phyloP scores from a whole-genome alignment of 108 stramenopile genomes.

The Cyclotella kingstonii region DNA sequence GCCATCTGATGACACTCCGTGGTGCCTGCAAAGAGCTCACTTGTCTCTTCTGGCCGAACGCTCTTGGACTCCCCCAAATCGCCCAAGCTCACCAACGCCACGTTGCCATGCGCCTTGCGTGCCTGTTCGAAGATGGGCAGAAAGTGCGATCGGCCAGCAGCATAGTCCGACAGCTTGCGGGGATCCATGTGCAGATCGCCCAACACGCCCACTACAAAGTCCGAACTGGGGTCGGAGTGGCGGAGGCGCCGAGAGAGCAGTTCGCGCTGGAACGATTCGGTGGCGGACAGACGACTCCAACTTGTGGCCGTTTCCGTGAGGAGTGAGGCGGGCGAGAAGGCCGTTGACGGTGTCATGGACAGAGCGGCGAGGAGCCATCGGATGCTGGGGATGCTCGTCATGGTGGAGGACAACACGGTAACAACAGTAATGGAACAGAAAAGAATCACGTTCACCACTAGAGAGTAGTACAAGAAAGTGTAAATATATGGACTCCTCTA shows the following conservation, averaged over 20 bases:
- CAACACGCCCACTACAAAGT: conserved; percentile 57
- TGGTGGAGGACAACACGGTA: too few species aligned
- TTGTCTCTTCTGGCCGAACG: conserved; percentile 35
- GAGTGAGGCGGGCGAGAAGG: too few species aligned
- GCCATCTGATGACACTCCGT: conserved; percentile 66
- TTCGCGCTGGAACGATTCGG: conserved; percentile 3
- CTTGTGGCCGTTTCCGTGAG: too few species aligned
- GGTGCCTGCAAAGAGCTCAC: conserved; percentile 62
- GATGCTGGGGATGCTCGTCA: too few species aligned
- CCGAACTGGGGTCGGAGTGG: not conserved
- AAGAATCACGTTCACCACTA: too few species aligned
- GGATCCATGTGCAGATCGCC: conserved; percentile 88
- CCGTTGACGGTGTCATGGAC: too few species aligned
- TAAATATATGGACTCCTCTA: too few species aligned
- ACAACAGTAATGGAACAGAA: too few species aligned
- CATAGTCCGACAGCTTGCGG: conserved; percentile 76
- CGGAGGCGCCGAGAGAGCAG: conserved; percentile 2
- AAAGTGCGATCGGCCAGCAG: conserved; percentile 44
- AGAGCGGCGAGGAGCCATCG: too few species aligned
- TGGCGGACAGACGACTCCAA: not conserved
- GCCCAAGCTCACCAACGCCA: conserved; percentile 39
- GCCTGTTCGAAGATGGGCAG: conserved; percentile 58
- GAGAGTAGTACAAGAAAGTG: too few species aligned
- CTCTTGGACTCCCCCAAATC: conserved; percentile 55
- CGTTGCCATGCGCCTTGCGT: conserved; percentile 53